Conservation (phyloP, 2,329 filamentous ascomycete species). For the Penicillium brevicompactum region DNA sequence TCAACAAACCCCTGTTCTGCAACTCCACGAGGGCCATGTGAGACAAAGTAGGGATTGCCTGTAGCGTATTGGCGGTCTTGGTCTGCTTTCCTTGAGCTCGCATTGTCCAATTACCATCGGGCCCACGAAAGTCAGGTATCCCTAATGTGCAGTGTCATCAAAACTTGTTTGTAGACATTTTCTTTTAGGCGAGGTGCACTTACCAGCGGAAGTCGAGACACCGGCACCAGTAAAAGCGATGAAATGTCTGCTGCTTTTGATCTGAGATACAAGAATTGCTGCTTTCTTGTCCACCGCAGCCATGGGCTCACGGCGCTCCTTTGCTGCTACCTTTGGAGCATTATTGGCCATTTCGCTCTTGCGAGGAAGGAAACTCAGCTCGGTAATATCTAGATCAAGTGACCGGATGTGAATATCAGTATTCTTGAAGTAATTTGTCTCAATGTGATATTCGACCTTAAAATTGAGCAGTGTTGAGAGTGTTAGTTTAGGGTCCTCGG, state of each 20-base stretch:
- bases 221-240: slow-evolving; percentile 53
- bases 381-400: too few species aligned
- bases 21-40: slow-evolving; percentile 53
- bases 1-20: slow-evolving; percentile 45
- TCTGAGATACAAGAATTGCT: slow-evolving; percentile 34
- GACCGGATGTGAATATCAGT: too few species aligned
- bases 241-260: slow-evolving; percentile 49
- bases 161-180: too few species aligned
- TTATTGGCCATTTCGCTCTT: neutral
- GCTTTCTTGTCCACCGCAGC: neutral
- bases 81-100: slow-evolving; percentile 44
- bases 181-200: neutral
- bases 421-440: too few species aligned
- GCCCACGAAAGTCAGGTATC: slow-evolving; percentile 54
- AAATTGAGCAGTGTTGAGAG: too few species aligned
- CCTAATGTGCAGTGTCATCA: slow-evolving; percentile 26
- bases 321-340: neutral
- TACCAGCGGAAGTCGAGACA: slow-evolving; percentile 38
- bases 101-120: slow-evolving; percentile 51
- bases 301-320: neutral
- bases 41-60: slow-evolving; percentile 49
- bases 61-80: slow-evolving; percentile 41
- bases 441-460: too few species aligned
- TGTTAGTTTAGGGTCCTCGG: too few species aligned
- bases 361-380: too few species aligned